Percentiles rank a stretch among this genome's conserved stretches.
phyloP scores from a whole-genome alignment of 345 rosid species.

The Xanthoceras sorbifolium region DNA sequence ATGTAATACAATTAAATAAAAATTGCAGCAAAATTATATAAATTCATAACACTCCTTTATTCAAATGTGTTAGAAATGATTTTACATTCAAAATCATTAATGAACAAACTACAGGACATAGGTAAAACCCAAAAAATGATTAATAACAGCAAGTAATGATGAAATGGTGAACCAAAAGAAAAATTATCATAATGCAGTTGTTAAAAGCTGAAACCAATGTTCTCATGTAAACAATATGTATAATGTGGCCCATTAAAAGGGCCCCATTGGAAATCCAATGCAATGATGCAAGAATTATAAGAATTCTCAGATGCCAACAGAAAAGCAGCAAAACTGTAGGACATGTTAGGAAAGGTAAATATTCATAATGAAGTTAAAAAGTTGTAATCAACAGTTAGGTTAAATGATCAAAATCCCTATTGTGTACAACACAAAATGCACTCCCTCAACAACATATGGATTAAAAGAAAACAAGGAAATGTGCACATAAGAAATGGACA shows the following conservation, averaged over 20 bases:
- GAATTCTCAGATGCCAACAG: neutral
- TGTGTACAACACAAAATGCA: neutral
- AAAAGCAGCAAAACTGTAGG: neutral
- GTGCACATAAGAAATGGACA: neutral
- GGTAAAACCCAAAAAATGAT: neutral
- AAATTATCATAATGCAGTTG: neutral
- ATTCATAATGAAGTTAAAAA: neutral
- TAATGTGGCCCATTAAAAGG: neutral
- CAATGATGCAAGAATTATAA: neutral
- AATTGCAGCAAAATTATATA: neutral
- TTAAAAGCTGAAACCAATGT: neutral
- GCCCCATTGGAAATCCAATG: slow-evolving; percentile 1
- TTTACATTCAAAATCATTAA: neutral
- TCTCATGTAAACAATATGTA: neutral
- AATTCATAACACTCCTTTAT: neutral
- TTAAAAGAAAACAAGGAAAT: neutral
- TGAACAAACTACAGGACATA: neutral
- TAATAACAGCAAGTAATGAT: neutral
- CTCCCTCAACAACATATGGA: neutral
- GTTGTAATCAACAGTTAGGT: neutral
- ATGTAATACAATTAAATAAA: neutral
- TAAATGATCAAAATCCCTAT: neutral
- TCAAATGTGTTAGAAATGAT: neutral
- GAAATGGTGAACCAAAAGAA: neutral
- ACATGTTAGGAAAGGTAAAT: neutral